These are phyloP conservation scores for Cyberlindnera suaveolens DNA, from an alignment of 805 yeast species.

Conservation along the genomic window DNA sequence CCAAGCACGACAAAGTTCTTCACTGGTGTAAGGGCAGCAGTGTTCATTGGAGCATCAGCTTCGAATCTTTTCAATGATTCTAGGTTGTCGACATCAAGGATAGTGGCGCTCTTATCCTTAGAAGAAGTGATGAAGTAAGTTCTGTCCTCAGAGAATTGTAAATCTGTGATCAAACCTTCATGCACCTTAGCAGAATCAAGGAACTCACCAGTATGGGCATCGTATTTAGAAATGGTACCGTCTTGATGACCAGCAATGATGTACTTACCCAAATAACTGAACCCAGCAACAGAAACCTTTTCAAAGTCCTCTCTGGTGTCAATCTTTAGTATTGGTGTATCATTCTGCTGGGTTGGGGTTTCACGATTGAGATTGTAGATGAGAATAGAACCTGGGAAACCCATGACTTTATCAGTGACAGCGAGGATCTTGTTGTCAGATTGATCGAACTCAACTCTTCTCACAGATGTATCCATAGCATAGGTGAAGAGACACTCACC, in stretches of 20 bases:
- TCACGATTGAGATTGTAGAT: slow-evolving; percentile 57
- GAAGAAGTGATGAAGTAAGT: slow-evolving; percentile 91
- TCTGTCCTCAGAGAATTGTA: slow-evolving; percentile 82
- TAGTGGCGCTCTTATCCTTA: slow-evolving; percentile 79
- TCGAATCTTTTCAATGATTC: slow-evolving; percentile 65
- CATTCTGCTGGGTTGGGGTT: slow-evolving; percentile 38
- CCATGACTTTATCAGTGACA: slow-evolving; percentile 90
- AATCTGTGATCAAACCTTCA: slow-evolving; percentile 74
- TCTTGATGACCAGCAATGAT: slow-evolving; percentile 85
- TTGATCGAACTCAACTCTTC: slow-evolving; percentile 82
- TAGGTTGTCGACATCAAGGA: slow-evolving; percentile 74
- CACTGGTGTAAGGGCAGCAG: slow-evolving; percentile 89
- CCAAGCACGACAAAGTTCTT: slow-evolving; percentile 92
- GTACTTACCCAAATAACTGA: slow-evolving; percentile 70
- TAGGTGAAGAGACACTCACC: slow-evolving; percentile 74
- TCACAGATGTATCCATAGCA: slow-evolving; percentile 78
- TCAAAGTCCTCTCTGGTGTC: slow-evolving; percentile 52
- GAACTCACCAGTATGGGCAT: slow-evolving; percentile 68
- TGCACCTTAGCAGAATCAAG: slow-evolving; percentile 58
- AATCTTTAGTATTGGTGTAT: slow-evolving; percentile 55
- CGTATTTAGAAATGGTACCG: slow-evolving; percentile 78
- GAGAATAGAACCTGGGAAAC: slow-evolving; percentile 69
- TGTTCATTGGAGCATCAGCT: slow-evolving; percentile 91
- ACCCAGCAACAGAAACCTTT: slow-evolving; percentile 77
- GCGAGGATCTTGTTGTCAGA: slow-evolving; percentile 63